Evolutionary conservation across 148 eudicot genomes (phyloP), one percentile per base, ranked within the genome.

Genomic region (Amaranthus palmeri): DNA sequence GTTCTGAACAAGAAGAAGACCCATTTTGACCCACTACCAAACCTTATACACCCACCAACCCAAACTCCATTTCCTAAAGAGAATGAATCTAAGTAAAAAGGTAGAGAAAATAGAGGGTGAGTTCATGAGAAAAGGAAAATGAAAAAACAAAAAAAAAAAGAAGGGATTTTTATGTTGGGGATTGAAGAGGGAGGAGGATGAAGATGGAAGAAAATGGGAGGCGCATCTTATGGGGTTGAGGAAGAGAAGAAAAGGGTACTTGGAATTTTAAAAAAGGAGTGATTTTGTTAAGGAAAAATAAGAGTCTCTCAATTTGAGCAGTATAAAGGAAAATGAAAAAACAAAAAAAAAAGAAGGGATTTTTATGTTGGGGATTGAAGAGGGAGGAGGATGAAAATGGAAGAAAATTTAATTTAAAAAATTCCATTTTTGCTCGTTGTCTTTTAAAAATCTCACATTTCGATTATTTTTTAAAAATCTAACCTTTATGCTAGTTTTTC

Each of bases 11-110:
- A n/a, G n/a, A n/a, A n/a, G 74, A 1, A 48, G 40, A 0, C 8
- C 7, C 1, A 50, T 46, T 61, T 61, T 73, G 76, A 65, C 55
- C 54, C 64, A 54, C 45, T 13, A 65, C 47, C 36, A 67, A 67
- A 15, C 71, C 66, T 45, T 68, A 72, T 42, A 80, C 58, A 57
- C 79, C 79, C 81, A 78, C 65, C 68, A 73, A 67, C 73, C 77
- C 76, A 56, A 79, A 79, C 66, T 82, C 77, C 82, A 82, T 78
- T 67, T 65, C 15, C 8, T 6, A 10, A 59, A 40, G 4, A n/a
- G 42, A 61, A n/a, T 25, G 8, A 67, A 57, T 42, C 66, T n/a
- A n/a, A n/a, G n/a, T n/a, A n/a, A n/a, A n/a, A n/a, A n/a, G n/a
- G n/a, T n/a, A n/a, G n/a, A n/a, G 15, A 25, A 54, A 4, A 47